Evolutionary conservation across 2,329 filamentous ascomycete genomes (phyloP), one percentile per base, ranked within the genome.

Genomic region (Lasiodiplodia theobromae): DNA sequence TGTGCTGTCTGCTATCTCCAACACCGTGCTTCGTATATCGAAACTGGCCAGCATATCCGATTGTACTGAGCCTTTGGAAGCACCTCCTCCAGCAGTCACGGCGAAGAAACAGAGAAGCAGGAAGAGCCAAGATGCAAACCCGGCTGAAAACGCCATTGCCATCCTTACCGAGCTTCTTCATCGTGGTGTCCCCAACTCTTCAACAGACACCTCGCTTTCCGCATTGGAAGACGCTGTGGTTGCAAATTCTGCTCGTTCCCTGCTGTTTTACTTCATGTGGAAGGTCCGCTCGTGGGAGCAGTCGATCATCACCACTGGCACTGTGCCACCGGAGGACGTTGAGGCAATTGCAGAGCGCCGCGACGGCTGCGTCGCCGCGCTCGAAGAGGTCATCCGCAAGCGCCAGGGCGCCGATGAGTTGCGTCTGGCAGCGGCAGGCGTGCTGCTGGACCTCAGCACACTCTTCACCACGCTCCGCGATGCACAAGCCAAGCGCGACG

Each of bases 201-300:
- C 91, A 66, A 83, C 89, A 3, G 88, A 93, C 67, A 87, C 90
- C 53, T 90, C 91, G 16, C 85, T 90, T 31, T 91, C 94, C 71
- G 89, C 89, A 53, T 83, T 92, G 14, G 95, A 98, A 78, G 92
- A 96, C 72, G 89, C 92, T 71, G 84, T 96, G 53, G 89, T 93
- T 7, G 85, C 88, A 2, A 91, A 90, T 73, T 91, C 93, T 37
- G 91, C 96, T 74, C 91, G 92, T 72, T 86, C 90, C 2, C 86
- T 91, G 63, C 86, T 94, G 57, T 93, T 96, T 80, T 98, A 97
- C 81, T 97, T 97, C 77, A 93, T 97, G 89, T 99, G 96, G 96
- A 95, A 96, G 77, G 87, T 91, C 25, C 87, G 88, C 66, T 83
- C 85, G 51, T 76, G 81, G 58, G 74, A 77, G n/a, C 71, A 72